Percentiles rank a stretch among this genome's conserved stretches.
Evolutionary conservation across 805 yeast genomes (phyloP).

Genomic region (Teunomyces aglyptinius): DNA sequence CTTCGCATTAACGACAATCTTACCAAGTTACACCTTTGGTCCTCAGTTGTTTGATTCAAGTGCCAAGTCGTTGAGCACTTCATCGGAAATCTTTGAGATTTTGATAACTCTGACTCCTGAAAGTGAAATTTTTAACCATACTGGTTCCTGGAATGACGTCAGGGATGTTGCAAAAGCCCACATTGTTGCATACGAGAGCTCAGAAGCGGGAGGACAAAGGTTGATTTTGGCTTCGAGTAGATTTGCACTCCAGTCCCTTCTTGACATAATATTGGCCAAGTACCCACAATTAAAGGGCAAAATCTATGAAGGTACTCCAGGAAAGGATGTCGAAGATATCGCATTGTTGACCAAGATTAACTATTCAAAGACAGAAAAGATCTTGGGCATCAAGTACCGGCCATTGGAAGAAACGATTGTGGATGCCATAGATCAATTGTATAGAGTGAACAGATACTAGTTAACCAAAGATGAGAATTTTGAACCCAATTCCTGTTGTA

Average conservation of each 20-base stretch:
- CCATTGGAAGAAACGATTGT: conserved; percentile 20
- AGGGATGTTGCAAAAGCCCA: conserved; percentile 23
- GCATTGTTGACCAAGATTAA: conserved; percentile 12
- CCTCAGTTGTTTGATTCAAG: conserved; percentile 17
- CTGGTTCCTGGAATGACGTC: conserved; percentile 14
- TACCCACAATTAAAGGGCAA: conserved; percentile 20
- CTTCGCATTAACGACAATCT: conserved; percentile 12
- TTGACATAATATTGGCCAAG: conserved; percentile 18
- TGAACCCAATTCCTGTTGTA: conserved; percentile 14
- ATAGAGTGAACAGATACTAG: conserved; percentile 2
- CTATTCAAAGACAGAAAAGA: conserved; percentile 15
- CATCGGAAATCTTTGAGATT: conserved; percentile 10
- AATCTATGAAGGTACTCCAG: conserved; percentile 18
- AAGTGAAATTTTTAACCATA: conserved; percentile 3
- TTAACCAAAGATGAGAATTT: background rate
- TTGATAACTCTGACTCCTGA: conserved; percentile 9
- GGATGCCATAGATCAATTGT: conserved; percentile 22
- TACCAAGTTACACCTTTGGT: conserved; percentile 18
- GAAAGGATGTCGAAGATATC: conserved; percentile 7
- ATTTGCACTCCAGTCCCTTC: conserved; percentile 17
- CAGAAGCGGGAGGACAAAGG: conserved; percentile 10
- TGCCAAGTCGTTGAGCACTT: conserved; percentile 13
- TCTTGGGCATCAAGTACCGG: conserved; percentile 21
- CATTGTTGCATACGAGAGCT: conserved; percentile 13
- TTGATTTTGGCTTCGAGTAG: conserved; percentile 12